Base-by-base conservation (phyloP, 208 protist genomes). In the Trypanosoma rangeli region DNA sequence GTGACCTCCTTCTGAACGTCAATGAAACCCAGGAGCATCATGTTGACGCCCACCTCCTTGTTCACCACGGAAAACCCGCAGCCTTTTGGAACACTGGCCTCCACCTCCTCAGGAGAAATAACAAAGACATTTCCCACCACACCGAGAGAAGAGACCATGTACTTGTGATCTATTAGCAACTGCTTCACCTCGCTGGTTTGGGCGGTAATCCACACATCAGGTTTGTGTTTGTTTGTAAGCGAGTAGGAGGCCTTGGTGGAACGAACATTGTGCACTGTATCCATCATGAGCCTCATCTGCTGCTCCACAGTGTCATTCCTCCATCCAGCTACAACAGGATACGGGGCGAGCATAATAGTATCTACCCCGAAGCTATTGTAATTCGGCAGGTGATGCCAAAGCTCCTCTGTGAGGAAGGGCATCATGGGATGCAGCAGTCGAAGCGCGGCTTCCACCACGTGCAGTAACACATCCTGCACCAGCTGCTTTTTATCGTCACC, bases 381-480 rank as follows among this genome's bases (percentile, higher is more conserved):
- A 77, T 95, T 82, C 13, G 95, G 95, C 63, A 98, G 79, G 49
- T 84, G 90, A 80, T 99, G 98, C 94, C 98, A 99, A 1, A 99
- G 73, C 78, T 99, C 98, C 89, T 99, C 99, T 24, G 98, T 99
- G 37, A 99, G 70, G 76, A 98, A 99, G 28, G 99, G 99, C 98
- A 99, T 99, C 83, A 99, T 98, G 39, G 99, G 99, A 78, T 99
- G 98, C 3, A 99, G 80, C 63, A 99, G 57, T 60, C 96, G 87
- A n/a, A 99, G 83, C 13, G 80, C 94, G 59, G 74, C 73, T 71
- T 99, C 98, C 15, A 99, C 82, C 16, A 94, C 91, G 74, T 85
- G 85, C 48, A 98, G 90, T 13, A 99, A 80, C 53, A 95, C 90
- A 46, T 98, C 83, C 79, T 97, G 90, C 33, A 94, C 89, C 26